Conservation (phyloP, 352 stramenopile genomes). For the Saprolegnia parasitica region DNA sequence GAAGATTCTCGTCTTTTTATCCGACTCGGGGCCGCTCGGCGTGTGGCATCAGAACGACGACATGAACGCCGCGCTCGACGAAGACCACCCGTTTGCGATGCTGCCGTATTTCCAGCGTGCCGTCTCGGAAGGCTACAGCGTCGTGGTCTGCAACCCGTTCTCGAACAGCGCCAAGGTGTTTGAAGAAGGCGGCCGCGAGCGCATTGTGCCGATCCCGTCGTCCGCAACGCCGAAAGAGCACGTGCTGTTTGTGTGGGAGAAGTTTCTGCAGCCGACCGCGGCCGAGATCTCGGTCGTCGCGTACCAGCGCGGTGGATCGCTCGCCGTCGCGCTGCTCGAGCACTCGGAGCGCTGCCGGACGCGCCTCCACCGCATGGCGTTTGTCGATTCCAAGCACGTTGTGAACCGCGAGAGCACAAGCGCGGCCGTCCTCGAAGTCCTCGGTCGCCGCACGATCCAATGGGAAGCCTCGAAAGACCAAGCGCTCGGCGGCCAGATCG, state of each 20-base stretch:
- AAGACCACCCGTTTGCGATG: constrained; percentile 87
- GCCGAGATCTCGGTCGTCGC: constrained; percentile 82
- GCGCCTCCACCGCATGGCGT: constrained; percentile 75
- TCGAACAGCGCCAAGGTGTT: constrained; percentile 85
- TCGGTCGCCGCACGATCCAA: constrained; percentile 82
- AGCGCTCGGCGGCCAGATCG: constrained; percentile 74
- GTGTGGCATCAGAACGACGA: constrained; percentile 62
- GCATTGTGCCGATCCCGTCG: constrained; percentile 78
- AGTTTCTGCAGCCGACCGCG: constrained; percentile 75
- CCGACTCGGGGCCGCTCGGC: constrained; percentile 76
- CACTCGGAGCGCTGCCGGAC: constrained; percentile 62
- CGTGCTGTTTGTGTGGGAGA: constrained; percentile 83
- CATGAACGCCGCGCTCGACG: constrained; percentile 51
- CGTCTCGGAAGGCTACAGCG: constrained; percentile 79
- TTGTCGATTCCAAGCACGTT: constrained; percentile 86
- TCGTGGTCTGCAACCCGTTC: constrained; percentile 85
- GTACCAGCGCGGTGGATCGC: constrained; percentile 68
- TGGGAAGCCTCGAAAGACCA: constrained; percentile 80
- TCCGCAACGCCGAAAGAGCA: constrained; percentile 81
- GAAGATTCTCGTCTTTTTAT: constrained; percentile 82
- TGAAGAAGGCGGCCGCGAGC: constrained; percentile 81
- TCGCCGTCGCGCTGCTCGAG: constrained; percentile 82
- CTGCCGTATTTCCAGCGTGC: constrained; percentile 75
- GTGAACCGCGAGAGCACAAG: constrained; percentile 70
- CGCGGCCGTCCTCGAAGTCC: constrained; percentile 67